Conservation (phyloP, 148 eudicot genomes). For the Fagopyrum tataricum region DNA sequence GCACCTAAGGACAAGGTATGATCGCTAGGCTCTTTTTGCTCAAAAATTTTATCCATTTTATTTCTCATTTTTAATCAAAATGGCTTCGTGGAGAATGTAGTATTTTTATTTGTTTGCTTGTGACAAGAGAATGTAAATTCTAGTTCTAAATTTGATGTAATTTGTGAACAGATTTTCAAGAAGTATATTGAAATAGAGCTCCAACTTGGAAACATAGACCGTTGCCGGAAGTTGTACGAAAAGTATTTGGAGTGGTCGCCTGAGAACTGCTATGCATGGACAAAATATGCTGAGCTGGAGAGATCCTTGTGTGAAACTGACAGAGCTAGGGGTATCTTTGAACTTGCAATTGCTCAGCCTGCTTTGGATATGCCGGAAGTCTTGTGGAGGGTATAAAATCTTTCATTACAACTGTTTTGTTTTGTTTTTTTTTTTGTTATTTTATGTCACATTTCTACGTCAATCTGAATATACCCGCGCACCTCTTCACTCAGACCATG, state of each 20-base stretch:
- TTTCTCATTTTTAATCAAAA: not conserved
- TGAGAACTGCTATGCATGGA: constrained; percentile 88
- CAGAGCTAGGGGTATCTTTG: constrained; percentile 75
- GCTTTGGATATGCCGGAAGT: constrained; percentile 88
- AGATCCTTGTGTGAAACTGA: constrained; percentile 85
- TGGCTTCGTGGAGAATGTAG: not conserved
- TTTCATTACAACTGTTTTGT: not conserved
- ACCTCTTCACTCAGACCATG: not conserved
- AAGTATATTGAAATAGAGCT: constrained; percentile 87
- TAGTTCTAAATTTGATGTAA: not conserved
- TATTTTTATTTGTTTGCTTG: no score
- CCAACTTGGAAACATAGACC: constrained; percentile 78
- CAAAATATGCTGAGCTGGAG: constrained; percentile 81
- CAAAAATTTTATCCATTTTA: not conserved
- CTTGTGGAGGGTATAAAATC: constrained; percentile 65
- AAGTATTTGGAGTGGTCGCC: constrained; percentile 91
- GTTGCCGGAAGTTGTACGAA: constrained; percentile 75
- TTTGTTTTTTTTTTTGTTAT: no score
- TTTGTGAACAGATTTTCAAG: constrained; percentile 60
- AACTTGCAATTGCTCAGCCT: constrained; percentile 89
- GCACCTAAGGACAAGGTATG: constrained; percentile 94
- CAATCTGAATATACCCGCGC: not conserved
- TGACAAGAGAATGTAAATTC: not conserved
- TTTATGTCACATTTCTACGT: not conserved
- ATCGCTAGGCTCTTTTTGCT: not conserved